Evolutionary conservation across 768 basidiomycete genomes (phyloP), one percentile per base, ranked within the genome.

Genomic region (Podaxis sp.): DNA sequence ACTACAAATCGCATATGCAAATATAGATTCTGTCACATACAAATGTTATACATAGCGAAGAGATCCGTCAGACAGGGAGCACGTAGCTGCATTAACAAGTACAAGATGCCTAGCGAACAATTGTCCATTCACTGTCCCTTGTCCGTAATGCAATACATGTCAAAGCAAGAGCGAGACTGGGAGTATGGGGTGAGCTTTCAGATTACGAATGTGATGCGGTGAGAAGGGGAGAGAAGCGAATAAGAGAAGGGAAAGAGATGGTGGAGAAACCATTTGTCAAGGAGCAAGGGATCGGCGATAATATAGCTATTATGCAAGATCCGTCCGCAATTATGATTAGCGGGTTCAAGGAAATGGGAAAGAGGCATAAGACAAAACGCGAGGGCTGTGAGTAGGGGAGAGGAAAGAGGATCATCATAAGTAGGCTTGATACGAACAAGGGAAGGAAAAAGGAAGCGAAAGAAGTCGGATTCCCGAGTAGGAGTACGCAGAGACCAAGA

Each of bases 51-150:
- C 70, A 79, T 76, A 76, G 75, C 25, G 38, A 53, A 36, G 37
- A 17, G 38, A 40, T 37, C 15, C 15, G 17, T 43, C 43, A 46
- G n/a, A 46, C 8, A 60, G 24, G 40, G 50, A 52, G 40, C 22
- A 41, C 75, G 80, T 49, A 43, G 19, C 24, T 62, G 61, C 61
- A 62, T 62, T 67, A 73, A 80, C 73, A 73, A 77, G 75, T 81
- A 82, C 82, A 84, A 78, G 61, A 37, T 62, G 74, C 47, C 47
- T 55, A 62, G 54, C 81, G 79, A 75, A 74, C 17, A 55, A 41
- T 58, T 56, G 82, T 84, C 82, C 83, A 77, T 82, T 81, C 79
- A 81, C 77, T 76, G 79, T 82, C 79, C 81, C 75, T 72, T 74
- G 74, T 75, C 75, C 76, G 67, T 72, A 65, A 70, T 72, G 70